Percentiles rank a stretch among this genome's conserved stretches.
Conservation (phyloP, 768 basidiomycete species). For the Tulasnella sp. region DNA sequence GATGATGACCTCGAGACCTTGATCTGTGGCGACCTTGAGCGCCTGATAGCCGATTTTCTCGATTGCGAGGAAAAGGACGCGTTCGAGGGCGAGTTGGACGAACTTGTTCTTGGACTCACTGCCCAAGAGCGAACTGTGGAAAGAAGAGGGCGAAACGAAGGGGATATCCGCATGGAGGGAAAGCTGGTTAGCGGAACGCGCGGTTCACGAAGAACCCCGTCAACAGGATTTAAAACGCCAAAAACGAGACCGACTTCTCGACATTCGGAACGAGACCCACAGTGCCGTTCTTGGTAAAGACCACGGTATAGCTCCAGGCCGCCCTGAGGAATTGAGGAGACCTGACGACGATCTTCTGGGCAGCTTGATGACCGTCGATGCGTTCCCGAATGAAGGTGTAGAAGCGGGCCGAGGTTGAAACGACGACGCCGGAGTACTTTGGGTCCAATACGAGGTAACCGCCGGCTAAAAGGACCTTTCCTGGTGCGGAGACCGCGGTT, state of each 20-base stretch:
- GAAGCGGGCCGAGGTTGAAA: constrained; percentile 90
- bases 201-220: not conserved
- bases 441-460: constrained; percentile 96
- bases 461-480: constrained; percentile 90
- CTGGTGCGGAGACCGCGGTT: constrained; percentile 80
- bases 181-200: not conserved
- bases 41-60: constrained; percentile 42
- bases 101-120: constrained; percentile 68
- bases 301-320: constrained; percentile 58
- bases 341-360: constrained; percentile 48
- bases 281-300: constrained; percentile 8
- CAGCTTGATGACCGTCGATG: not conserved
- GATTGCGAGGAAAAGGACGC: constrained; percentile 53
- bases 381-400: constrained; percentile 58
- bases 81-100: constrained; percentile 77
- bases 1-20: constrained; percentile 65
- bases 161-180: not conserved
- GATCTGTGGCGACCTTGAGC: constrained; percentile 33
- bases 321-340: constrained; percentile 88
- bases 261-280: constrained; percentile 1
- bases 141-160: not conserved
- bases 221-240: not conserved
- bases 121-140: not conserved
- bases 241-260: constrained; percentile 3
- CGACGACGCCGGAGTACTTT: constrained; percentile 70